Evolutionary conservation across 192 early-diverging fungal genomes (phyloP).

Genomic region (Backusella psychrophila): DNA sequence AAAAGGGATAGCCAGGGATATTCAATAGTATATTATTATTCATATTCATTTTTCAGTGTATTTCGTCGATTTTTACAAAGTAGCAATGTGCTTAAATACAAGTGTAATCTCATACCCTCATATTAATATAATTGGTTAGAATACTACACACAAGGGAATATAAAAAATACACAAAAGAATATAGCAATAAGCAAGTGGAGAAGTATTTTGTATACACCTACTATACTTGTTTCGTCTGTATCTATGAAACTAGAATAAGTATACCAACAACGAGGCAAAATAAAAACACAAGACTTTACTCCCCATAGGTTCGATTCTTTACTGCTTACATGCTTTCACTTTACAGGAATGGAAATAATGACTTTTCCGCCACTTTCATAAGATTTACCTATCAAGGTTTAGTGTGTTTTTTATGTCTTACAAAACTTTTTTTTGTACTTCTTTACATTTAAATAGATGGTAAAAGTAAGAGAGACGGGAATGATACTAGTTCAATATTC

Average conservation of each 20-base stretch:
- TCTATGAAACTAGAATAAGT: neutral
- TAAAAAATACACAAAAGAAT: neutral
- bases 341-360: constrained; percentile 4
- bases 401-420: neutral
- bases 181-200: neutral
- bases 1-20: neutral
- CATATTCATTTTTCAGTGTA: neutral
- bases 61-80: neutral
- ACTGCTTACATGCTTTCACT: neutral
- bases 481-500: neutral
- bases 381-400: neutral
- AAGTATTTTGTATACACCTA: neutral
- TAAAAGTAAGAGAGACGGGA: neutral
- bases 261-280: neutral
- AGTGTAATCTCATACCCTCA: neutral
- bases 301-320: neutral
- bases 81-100: neutral
- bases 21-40: neutral
- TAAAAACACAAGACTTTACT: neutral
- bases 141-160: neutral
- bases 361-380: neutral
- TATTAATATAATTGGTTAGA: neutral
- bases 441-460: too few relatives aligned
- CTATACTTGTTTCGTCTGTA: neutral
- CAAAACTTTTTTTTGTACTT: neutral